These are phyloP conservation scores for Chrysoporthe puriensis DNA, from an alignment of 2,329 filamentous ascomycete genomes.

Conservation along the genomic window DNA sequence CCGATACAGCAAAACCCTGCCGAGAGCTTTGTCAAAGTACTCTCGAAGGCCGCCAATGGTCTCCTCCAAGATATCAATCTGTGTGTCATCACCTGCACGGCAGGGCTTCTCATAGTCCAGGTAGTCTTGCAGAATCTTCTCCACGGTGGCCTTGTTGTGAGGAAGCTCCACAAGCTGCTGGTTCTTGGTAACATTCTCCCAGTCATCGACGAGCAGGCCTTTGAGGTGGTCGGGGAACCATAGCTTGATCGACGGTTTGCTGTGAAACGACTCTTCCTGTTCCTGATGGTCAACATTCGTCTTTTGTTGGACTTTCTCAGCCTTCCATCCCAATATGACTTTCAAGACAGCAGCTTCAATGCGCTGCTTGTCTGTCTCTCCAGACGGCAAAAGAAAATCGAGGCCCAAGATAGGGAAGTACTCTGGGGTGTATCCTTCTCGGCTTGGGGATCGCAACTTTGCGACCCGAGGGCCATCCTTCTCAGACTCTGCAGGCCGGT, in stretches of 20 bases:
- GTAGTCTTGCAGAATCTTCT: slow-evolving; percentile 81
- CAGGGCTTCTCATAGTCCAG: slow-evolving; percentile 69
- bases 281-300: neutral
- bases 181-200: slow-evolving; percentile 98
- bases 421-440: neutral
- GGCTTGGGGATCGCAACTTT: slow-evolving; percentile 6
- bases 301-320: neutral
- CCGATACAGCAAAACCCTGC: slow-evolving; percentile 85
- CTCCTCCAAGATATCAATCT: slow-evolving; percentile 87
- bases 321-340: neutral
- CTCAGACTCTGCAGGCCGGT: neutral
- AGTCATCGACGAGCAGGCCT: slow-evolving; percentile 92
- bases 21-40: slow-evolving; percentile 91
- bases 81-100: slow-evolving; percentile 67
- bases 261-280: slow-evolving; percentile 87
- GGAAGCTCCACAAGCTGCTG: slow-evolving; percentile 87
- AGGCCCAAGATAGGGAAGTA: neutral
- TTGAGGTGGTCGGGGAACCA: slow-evolving; percentile 88
- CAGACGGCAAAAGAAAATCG: neutral
- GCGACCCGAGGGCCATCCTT: neutral
- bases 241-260: slow-evolving; percentile 83
- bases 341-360: neutral
- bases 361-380: neutral
- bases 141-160: slow-evolving; percentile 69
- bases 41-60: slow-evolving; percentile 83